These are phyloP conservation scores for Haplosporangium sp. DNA, from an alignment of 371 early-diverging fungal genomes.

Conservation along the genomic window DNA sequence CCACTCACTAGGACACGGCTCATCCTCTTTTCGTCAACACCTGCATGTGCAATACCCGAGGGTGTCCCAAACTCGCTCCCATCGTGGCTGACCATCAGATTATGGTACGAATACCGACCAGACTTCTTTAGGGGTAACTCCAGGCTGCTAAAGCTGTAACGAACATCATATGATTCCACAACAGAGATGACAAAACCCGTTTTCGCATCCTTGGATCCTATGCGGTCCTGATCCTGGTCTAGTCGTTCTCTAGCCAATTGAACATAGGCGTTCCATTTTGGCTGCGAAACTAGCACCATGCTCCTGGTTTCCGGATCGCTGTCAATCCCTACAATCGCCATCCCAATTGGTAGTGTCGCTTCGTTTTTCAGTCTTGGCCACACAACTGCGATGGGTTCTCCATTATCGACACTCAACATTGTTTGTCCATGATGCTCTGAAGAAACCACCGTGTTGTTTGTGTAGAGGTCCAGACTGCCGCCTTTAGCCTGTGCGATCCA, in stretches of 20 bases:
- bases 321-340: neutral
- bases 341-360: neutral
- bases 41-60: neutral
- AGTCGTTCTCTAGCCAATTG: neutral
- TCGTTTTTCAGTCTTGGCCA: neutral
- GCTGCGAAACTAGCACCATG: neutral
- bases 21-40: neutral
- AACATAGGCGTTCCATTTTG: neutral
- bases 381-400: neutral
- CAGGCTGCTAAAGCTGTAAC: neutral
- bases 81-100: neutral
- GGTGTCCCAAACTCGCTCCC: conserved; percentile 2
- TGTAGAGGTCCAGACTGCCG: neutral
- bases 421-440: neutral
- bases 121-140: neutral
- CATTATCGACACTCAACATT: neutral
- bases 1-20: neutral
- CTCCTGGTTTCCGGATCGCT: neutral
- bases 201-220: neutral
- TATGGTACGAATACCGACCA: neutral
- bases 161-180: neutral
- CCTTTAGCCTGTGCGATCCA: neutral
- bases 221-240: neutral
- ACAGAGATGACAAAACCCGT: neutral
- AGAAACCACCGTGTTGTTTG: neutral